These are phyloP conservation scores for Phlebiopsis flavidoalba DNA, from an alignment of 768 basidiomycete species.

Conservation along the genomic window DNA sequence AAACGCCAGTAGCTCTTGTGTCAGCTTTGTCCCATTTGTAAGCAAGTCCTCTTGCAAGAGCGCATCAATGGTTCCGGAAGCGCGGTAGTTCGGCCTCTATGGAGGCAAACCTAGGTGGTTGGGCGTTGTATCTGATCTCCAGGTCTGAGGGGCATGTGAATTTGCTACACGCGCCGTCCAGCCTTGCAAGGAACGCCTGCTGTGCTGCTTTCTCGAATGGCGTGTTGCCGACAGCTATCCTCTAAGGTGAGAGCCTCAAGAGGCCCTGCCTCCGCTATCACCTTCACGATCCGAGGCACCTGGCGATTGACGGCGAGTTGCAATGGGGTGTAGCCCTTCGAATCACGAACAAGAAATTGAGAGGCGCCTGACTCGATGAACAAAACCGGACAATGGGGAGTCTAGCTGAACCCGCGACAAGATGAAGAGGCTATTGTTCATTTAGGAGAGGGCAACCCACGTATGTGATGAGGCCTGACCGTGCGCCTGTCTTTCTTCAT, in stretches of 20 bases:
- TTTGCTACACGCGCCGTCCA: background rate
- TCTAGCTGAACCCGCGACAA: conserved; percentile 14
- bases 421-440: conserved; percentile 42
- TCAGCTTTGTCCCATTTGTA: conserved; percentile 17
- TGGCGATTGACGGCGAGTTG: conserved; percentile 39
- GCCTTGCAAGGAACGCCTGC: conserved; percentile 10
- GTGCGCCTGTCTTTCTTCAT: conserved; percentile 43
- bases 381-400: conserved; percentile 22
- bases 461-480: conserved; percentile 22
- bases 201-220: conserved; percentile 22
- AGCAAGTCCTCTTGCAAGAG: conserved; percentile 15
- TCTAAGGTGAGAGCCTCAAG: conserved; percentile 39
- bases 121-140: background rate
- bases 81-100: conserved; percentile 11
- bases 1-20: conserved; percentile 14
- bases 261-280: conserved; percentile 35
- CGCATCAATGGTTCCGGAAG: conserved; percentile 8
- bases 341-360: conserved; percentile 35
- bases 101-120: background rate
- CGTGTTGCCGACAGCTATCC: conserved; percentile 33
- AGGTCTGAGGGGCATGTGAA: background rate
- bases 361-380: conserved; percentile 32
- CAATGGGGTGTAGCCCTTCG: conserved; percentile 46
- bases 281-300: conserved; percentile 30
- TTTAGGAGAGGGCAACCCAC: too few relatives aligned